A percentile compares a stretch with the other conserved stretches of the same genome.
Evolutionary conservation across 169 alveolate species (phyloP).

Genomic region (Eimeria necatrix): DNA sequence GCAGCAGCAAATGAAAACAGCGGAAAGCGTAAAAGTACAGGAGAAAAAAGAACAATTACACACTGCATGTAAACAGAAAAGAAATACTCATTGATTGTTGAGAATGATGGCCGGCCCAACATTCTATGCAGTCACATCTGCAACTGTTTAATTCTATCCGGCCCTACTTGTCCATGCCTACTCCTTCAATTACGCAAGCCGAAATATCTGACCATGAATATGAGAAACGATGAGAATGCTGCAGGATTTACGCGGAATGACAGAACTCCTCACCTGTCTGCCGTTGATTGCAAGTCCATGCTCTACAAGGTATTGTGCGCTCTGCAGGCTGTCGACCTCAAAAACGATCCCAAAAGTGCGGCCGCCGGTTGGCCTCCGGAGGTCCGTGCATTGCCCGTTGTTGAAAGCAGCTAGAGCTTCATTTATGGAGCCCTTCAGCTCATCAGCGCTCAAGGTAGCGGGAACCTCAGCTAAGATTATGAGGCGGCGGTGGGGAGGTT

Average conservation of each 20-base stretch:
- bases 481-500: neutral
- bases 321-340: conserved; percentile 60
- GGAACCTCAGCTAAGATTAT: conserved; percentile 65
- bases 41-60: too few species aligned
- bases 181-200: too few species aligned
- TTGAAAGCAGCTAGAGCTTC: conserved; percentile 36
- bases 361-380: conserved; percentile 59
- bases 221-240: too few species aligned
- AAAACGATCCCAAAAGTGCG: conserved; percentile 34
- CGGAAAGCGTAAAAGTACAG: neutral
- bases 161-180: too few species aligned
- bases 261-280: conserved; percentile 7
- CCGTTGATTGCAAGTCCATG: conserved; percentile 67
- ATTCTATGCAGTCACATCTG: too few species aligned
- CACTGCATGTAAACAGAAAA: neutral
- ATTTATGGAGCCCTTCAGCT: conserved; percentile 18
- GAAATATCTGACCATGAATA: too few species aligned
- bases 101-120: too few species aligned
- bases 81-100: neutral
- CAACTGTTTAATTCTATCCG: too few species aligned
- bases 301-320: conserved; percentile 65
- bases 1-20: neutral
- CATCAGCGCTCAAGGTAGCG: conserved; percentile 22
- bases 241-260: too few species aligned
- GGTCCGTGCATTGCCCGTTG: conserved; percentile 53